These are phyloP conservation scores for Cladosporium sp. DNA, from an alignment of 2,329 filamentous ascomycete species.

Conservation along the genomic window DNA sequence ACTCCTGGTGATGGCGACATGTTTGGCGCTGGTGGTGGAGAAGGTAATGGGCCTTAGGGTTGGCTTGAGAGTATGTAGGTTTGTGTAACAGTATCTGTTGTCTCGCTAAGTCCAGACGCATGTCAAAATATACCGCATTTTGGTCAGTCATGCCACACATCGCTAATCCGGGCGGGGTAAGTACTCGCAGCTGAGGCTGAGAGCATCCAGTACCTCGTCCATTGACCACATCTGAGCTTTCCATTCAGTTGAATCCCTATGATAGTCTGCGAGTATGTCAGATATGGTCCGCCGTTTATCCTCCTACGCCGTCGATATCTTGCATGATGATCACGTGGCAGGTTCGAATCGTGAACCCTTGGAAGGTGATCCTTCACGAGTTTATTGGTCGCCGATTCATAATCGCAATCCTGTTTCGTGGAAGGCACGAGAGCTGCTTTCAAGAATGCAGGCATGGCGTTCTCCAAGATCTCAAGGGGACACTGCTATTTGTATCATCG, in stretches of 20 bases:
- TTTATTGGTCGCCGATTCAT: background rate
- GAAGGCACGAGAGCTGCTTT: background rate
- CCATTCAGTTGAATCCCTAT: too few relatives aligned
- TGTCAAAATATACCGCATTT: background rate
- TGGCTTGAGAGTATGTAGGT: background rate
- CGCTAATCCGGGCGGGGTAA: too few relatives aligned
- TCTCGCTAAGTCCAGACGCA: background rate
- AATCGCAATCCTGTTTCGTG: background rate
- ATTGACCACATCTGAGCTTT: too few relatives aligned
- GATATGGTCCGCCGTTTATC: background rate
- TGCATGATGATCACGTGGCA: background rate
- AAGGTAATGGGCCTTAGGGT: slow-evolving; percentile 13
- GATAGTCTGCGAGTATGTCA: too few relatives aligned
- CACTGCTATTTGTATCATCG: background rate
- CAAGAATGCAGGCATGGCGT: background rate
- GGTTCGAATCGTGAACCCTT: background rate
- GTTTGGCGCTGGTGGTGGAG: slow-evolving; percentile 19
- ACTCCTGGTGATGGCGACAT: slow-evolving; percentile 16
- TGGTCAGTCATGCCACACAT: background rate
- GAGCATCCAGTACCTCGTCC: too few relatives aligned
- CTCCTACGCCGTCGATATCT: background rate
- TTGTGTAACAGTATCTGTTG: background rate
- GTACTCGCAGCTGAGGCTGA: too few relatives aligned
- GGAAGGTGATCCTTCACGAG: background rate
- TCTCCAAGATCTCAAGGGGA: background rate